Conservation (phyloP, 2,329 filamentous ascomycete genomes). For the Aspergillus aculeatinus region DNA sequence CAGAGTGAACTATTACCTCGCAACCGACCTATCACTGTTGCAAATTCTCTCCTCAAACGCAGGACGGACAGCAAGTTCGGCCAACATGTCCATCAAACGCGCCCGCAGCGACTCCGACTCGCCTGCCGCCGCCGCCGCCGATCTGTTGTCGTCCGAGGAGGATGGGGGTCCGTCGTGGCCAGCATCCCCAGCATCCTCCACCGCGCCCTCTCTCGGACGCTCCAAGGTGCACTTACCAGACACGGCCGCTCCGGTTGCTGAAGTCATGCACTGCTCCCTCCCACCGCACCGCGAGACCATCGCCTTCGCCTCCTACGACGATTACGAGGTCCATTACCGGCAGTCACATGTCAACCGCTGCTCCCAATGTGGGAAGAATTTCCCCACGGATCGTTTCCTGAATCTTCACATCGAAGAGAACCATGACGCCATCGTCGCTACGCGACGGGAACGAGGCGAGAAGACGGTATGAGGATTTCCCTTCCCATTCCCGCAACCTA, state of each 20-base stretch:
- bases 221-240: constrained; percentile 65
- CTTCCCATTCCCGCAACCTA: constrained; percentile 14
- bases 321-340: constrained; percentile 84
- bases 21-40: constrained; percentile 7
- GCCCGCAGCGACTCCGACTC: constrained; percentile 50
- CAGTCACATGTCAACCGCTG: constrained; percentile 82
- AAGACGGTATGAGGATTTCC: constrained; percentile 65
- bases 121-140: constrained; percentile 32
- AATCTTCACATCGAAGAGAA: constrained; percentile 84
- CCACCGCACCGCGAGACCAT: constrained; percentile 73
- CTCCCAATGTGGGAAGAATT: constrained; percentile 78
- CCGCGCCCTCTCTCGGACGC: constrained; percentile 21
- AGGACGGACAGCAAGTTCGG: constrained; percentile 12
- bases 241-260: constrained; percentile 26
- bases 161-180: constrained; percentile 18
- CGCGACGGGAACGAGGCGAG: constrained; percentile 75
- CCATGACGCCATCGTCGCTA: constrained; percentile 76
- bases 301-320: constrained; percentile 70
- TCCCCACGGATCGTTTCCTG: constrained; percentile 79
- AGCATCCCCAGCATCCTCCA: constrained; percentile 29
- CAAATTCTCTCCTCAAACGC: neutral
- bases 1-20: neutral
- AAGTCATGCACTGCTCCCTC: constrained; percentile 74
- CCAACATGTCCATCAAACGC: constrained; percentile 58
- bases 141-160: constrained; percentile 21